Conservation (phyloP, 2,329 filamentous ascomycete species). For the Microsporum canis region DNA sequence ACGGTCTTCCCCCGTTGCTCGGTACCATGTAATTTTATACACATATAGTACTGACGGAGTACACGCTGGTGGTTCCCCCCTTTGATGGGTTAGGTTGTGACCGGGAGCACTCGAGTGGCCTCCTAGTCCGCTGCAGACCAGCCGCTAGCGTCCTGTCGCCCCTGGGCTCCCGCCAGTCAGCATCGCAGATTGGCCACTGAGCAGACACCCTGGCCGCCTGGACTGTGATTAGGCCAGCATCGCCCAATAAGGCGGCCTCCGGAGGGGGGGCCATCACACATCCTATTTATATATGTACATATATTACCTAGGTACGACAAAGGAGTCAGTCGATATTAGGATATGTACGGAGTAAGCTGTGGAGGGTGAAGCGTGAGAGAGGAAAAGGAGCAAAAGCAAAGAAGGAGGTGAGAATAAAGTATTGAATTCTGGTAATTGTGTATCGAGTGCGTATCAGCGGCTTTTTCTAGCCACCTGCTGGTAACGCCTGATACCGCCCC, state of each 20-base stretch:
- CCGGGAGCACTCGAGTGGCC: background rate
- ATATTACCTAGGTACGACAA: background rate
- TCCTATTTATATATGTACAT: background rate
- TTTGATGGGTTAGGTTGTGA: background rate
- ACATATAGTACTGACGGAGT: background rate
- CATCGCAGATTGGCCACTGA: background rate
- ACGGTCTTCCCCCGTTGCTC: background rate
- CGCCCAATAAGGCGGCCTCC: background rate
- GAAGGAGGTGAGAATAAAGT: background rate
- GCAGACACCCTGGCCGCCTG: constrained; percentile 1
- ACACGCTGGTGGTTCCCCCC: background rate
- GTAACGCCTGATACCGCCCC: background rate
- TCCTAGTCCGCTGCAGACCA: constrained; percentile 1
- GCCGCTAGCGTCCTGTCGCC: background rate
- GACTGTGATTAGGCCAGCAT: background rate
- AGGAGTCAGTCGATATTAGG: background rate
- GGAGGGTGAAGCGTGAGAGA: background rate
- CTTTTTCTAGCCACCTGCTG: background rate
- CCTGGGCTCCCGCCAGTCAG: constrained; percentile 1
- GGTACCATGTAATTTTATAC: background rate
- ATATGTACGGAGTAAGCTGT: too few species aligned
- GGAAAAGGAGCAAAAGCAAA: background rate
- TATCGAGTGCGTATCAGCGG: background rate
- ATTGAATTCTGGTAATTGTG: background rate
- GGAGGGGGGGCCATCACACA: constrained; percentile 1